Percentiles rank a stretch among this genome's conserved stretches.
Conservation (phyloP, 148 eudicot genomes). For the Silene latifolia region DNA sequence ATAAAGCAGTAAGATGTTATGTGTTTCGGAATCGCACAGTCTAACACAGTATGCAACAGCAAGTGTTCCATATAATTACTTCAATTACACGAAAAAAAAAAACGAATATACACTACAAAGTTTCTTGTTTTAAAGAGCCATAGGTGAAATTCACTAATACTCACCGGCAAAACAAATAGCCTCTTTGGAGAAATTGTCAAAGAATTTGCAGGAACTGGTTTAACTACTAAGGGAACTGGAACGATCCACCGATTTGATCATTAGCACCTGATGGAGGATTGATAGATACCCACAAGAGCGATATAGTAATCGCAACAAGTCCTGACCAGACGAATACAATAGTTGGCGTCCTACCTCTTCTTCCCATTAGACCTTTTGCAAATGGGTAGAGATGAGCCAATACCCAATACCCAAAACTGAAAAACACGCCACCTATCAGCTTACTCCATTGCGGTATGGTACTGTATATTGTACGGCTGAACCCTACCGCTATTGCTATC, state of each 20-base stretch:
- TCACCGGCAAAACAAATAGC: not conserved
- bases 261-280: slow-evolving; percentile 59
- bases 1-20: too few relatives aligned
- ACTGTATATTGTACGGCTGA: slow-evolving; percentile 84
- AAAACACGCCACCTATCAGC: slow-evolving; percentile 84
- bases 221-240: slow-evolving; percentile 66
- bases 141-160: not conserved
- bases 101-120: slow-evolving; percentile 23
- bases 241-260: slow-evolving; percentile 77
- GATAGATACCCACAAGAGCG: slow-evolving; percentile 86
- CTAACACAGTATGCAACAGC: not conserved
- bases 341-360: slow-evolving; percentile 87
- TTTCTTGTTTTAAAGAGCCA: not conserved
- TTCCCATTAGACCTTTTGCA: slow-evolving; percentile 92
- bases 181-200: slow-evolving; percentile 13
- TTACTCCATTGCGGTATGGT: slow-evolving; percentile 86
- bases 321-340: slow-evolving; percentile 91
- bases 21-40: not conserved
- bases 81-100: slow-evolving; percentile 24
- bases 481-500: slow-evolving; percentile 80
- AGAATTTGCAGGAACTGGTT: slow-evolving; percentile 24
- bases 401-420: slow-evolving; percentile 95
- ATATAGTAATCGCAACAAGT: slow-evolving; percentile 80
- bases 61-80: slow-evolving; percentile 8
- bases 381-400: slow-evolving; percentile 85